Evolutionary conservation across 2,329 filamentous ascomycete species (phyloP), one percentile per base, ranked within the genome.

Genomic region (Hypoxylon sp.): DNA sequence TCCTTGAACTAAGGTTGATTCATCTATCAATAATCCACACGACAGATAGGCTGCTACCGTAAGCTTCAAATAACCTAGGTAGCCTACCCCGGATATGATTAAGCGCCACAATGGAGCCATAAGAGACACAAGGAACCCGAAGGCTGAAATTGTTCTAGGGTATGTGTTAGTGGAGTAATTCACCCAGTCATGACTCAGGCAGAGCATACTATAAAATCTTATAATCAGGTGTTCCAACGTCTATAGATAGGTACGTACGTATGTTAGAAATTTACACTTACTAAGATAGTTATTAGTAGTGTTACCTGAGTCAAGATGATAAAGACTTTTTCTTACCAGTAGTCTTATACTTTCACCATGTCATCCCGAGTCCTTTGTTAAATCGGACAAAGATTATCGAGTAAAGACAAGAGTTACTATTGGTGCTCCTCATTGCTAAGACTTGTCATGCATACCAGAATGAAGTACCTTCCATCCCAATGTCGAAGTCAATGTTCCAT

Each of bases 311-410:
- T 44, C 1, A 17, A 10, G 39, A 22, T 19, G 9, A 11, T 42
- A 19, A 5, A 3, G n/a, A 42, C 19, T 42, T 42, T 19, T 17
- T 6, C n/a, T 19, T 17, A 19, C 39, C n/a, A 8, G 6, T 2
- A 42, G n/a, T 42, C 8, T 8, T 42, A 4, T 42, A 19, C 39
- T 17, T 6, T 3, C n/a, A n/a, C 35, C 35, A 2, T 42, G n/a
- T 42, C n/a, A n/a, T 42, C n/a, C n/a, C n/a, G n/a, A n/a, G n/a
- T n/a, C 39, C 39, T 42, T 42, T 42, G 39, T 42, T 29, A 14
- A 42, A 17, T 53, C 9, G 6, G 50, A 19, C 33, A 22, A 53
- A 26, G 8, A 17, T 53, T 31, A 19, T 11, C 17, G 3, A 22
- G n/a, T 26, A 35, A 39, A 6, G 14, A 54, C 24, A 6, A 11